Evolutionary conservation across 176 grass and related monocot species (phyloP).

Genomic region (Oryza meridionalis): DNA sequence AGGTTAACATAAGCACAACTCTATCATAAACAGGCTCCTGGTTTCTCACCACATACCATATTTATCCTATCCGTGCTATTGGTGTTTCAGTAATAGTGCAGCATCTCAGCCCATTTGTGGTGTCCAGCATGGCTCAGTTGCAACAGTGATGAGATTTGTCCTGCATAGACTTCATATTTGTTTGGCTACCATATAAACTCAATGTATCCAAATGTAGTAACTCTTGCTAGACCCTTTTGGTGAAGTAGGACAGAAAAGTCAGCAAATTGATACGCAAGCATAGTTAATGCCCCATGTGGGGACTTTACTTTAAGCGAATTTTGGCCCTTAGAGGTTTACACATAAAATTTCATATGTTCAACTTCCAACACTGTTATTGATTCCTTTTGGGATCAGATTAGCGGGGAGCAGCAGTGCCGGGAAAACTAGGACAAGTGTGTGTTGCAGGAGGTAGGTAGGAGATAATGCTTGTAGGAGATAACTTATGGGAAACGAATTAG

Average conservation of each 20-base stretch:
- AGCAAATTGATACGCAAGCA: background rate
- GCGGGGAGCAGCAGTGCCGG: too few species aligned
- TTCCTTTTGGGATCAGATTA: too few species aligned
- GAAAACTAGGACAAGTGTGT: too few species aligned
- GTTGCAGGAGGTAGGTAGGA: too few species aligned
- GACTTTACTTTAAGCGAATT: background rate
- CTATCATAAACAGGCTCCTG: background rate
- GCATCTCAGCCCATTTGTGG: background rate
- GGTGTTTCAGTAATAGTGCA: background rate
- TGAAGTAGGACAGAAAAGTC: background rate
- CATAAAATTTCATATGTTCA: too few species aligned
- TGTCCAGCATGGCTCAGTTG: background rate
- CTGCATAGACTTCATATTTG: background rate
- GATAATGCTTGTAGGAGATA: too few species aligned
- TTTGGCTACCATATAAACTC: background rate
- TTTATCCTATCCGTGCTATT: background rate
- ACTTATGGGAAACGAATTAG: too few species aligned
- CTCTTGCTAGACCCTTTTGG: background rate
- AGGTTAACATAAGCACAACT: background rate
- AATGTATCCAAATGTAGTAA: background rate
- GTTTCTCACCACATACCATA: background rate
- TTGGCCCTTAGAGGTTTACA: background rate
- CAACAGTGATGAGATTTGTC: background rate
- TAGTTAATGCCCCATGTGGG: background rate
- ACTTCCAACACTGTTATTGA: too few species aligned